Conservation (phyloP, 2,329 filamentous ascomycete genomes). For the Colletotrichum orbiculare region DNA sequence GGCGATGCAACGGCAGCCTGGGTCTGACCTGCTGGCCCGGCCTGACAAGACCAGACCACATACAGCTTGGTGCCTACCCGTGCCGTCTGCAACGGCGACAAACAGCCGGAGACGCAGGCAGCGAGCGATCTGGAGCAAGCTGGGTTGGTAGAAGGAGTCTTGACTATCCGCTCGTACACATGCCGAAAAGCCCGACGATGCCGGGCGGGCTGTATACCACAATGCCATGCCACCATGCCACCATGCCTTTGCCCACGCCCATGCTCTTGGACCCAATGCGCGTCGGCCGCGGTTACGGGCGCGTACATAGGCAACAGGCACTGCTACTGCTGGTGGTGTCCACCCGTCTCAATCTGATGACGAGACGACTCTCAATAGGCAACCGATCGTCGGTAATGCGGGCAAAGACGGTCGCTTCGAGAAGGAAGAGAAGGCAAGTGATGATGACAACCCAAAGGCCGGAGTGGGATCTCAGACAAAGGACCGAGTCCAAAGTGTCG, state of each 20-base stretch:
- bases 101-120: neutral
- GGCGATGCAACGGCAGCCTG: too few relatives aligned
- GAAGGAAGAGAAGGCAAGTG: conserved; percentile 1
- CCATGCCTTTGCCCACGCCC: neutral
- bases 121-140: neutral
- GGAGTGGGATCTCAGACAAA: neutral
- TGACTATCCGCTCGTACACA: neutral
- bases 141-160: neutral
- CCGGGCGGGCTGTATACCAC: neutral
- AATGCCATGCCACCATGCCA: neutral
- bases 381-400: neutral
- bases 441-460: conserved; percentile 19
- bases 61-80: conserved; percentile 13
- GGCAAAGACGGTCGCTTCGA: too few relatives aligned
- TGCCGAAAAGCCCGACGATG: neutral
- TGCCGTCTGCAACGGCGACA: neutral
- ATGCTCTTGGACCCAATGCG: neutral
- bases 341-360: too few relatives aligned
- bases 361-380: neutral
- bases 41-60: neutral
- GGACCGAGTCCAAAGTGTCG: neutral
- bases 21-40: too few relatives aligned
- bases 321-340: too few relatives aligned
- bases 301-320: neutral
- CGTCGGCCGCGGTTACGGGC: neutral